phyloP scores from a whole-genome alignment of 257 asterid species.

The Solanum paucissectum region DNA sequence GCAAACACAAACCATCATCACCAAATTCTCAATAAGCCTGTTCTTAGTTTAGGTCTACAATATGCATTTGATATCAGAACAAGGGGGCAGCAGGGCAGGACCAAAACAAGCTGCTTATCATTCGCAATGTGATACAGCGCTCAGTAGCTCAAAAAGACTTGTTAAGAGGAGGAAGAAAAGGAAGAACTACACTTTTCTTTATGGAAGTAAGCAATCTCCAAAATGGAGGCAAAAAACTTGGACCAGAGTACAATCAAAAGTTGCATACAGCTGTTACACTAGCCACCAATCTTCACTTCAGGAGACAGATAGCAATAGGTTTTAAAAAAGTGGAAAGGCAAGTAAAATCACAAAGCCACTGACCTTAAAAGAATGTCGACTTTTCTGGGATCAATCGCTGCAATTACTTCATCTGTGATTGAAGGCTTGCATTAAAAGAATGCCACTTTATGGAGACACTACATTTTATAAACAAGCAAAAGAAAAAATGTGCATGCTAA shows the following conservation, averaged over 20 bases:
- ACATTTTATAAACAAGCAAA: background rate
- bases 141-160: background rate
- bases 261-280: background rate
- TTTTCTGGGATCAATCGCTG: conserved; percentile 84
- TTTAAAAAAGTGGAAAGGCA: background rate
- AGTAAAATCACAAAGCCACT: background rate
- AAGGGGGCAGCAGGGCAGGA: background rate
- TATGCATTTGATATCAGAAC: background rate
- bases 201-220: background rate
- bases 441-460: conserved; percentile 8
- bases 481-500: background rate
- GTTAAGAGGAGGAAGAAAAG: background rate
- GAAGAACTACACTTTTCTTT: background rate
- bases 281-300: background rate
- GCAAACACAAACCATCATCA: background rate
- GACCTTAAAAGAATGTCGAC: conserved; percentile 92
- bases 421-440: conserved; percentile 6
- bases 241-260: background rate
- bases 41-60: background rate
- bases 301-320: background rate
- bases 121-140: background rate
- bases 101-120: background rate
- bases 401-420: conserved; percentile 66
- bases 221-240: background rate
- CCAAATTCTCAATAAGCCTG: background rate